Percentiles rank a stretch among this genome's conserved stretches.
phyloP scores from a whole-genome alignment of 139 green algal species.

The Tetratostichococcus sp. region DNA sequence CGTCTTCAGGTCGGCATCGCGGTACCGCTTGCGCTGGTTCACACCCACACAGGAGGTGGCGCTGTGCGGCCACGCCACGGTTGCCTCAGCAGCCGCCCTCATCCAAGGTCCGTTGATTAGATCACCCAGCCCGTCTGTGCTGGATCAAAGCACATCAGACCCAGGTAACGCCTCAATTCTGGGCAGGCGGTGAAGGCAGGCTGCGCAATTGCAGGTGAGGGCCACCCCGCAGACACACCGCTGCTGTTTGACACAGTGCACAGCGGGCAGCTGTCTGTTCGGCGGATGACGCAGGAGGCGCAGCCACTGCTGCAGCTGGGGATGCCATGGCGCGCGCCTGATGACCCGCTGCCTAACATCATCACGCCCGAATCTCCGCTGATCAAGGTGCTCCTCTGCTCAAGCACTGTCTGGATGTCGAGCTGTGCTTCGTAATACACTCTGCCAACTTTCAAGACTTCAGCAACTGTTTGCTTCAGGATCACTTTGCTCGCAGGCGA shows the following conservation, averaged over 20 bases:
- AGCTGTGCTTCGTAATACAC: too few species aligned
- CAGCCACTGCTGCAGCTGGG: slow-evolving; percentile 21
- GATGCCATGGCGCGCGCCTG: slow-evolving; percentile 12
- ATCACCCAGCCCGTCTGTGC: background rate
- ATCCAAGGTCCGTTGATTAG: slow-evolving; percentile 4
- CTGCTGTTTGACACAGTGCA: slow-evolving; percentile 23
- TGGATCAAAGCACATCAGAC: too few species aligned
- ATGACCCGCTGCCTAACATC: slow-evolving; percentile 1
- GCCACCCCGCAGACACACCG: background rate
- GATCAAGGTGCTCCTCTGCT: slow-evolving; percentile 9
- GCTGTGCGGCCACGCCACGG: slow-evolving; percentile 67
- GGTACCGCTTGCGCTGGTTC: slow-evolving; percentile 59
- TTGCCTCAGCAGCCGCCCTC: slow-evolving; percentile 36
- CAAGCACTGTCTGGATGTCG: too few species aligned
- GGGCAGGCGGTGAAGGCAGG: background rate
- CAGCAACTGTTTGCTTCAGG: too few species aligned
- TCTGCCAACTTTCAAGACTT: too few species aligned
- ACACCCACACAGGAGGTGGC: slow-evolving; percentile 44
- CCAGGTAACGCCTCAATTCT: too few species aligned
- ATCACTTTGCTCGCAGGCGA: too few species aligned
- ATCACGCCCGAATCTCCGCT: background rate
- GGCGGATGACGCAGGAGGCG: background rate
- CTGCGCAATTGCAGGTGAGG: background rate
- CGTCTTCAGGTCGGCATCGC: slow-evolving; percentile 10
- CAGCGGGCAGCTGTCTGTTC: slow-evolving; percentile 26